Evolutionary conservation across 2,329 filamentous ascomycete species (phyloP).

Genomic region (Tolypocladium pustulatum): DNA sequence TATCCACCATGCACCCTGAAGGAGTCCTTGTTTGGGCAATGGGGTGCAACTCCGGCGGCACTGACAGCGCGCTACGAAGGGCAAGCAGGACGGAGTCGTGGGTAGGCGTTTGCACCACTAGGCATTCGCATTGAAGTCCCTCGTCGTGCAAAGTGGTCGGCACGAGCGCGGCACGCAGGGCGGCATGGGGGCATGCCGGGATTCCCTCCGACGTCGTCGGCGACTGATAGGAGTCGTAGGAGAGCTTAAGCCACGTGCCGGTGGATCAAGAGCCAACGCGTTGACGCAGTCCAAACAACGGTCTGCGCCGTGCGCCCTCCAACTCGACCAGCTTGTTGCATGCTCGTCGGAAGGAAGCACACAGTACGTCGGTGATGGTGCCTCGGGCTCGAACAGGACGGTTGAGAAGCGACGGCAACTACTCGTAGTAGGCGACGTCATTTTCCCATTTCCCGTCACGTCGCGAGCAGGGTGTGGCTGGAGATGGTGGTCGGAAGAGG

Average conservation of each 20-base stretch:
- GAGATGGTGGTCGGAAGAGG: neutral
- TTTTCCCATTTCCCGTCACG: neutral
- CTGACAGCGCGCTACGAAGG: neutral
- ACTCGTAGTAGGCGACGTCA: neutral
- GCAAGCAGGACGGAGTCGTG: neutral
- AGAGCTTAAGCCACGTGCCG: neutral
- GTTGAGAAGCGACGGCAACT: neutral
- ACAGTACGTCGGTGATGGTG: neutral
- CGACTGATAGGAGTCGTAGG: neutral
- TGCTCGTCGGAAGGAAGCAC: neutral
- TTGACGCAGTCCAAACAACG: neutral
- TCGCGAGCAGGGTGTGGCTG: neutral
- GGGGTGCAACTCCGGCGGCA: neutral
- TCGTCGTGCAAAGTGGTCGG: neutral
- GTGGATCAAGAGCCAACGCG: neutral
- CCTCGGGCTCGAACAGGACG: neutral
- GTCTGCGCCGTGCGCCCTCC: too few species aligned
- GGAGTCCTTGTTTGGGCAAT: neutral
- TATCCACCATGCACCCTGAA: neutral
- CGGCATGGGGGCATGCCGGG: neutral
- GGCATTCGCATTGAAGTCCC: neutral
- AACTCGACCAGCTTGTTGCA: neutral
- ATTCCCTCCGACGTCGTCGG: neutral
- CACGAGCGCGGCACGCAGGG: neutral
- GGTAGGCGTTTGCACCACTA: too few species aligned